Conservation (phyloP, 2,329 filamentous ascomycete species). For the Chaetomium strumarium region DNA sequence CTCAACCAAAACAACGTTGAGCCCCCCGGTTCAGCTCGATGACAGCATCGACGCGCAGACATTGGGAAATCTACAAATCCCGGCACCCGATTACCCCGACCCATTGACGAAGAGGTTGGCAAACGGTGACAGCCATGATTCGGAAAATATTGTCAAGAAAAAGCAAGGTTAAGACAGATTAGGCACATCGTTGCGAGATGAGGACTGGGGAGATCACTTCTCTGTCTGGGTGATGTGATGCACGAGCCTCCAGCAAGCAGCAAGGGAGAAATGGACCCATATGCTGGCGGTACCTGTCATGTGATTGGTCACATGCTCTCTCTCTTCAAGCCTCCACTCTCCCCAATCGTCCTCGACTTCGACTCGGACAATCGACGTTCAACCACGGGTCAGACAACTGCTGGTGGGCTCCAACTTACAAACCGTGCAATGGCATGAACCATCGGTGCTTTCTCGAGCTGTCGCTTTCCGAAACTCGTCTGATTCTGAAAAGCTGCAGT, state of each 20-base stretch:
- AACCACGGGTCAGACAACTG: too few species aligned
- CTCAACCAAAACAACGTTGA: not conserved
- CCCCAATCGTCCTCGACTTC: too few species aligned
- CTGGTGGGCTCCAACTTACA: too few species aligned
- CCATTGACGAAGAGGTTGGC: not conserved
- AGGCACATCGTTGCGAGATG: not conserved
- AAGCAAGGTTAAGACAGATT: conserved; percentile 4
- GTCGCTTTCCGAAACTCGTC: too few species aligned
- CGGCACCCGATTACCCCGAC: not conserved
- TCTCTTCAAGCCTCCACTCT: too few species aligned
- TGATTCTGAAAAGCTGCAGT: too few species aligned
- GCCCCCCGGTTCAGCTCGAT: not conserved
- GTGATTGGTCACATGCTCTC: too few species aligned
- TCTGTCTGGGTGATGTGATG: not conserved
- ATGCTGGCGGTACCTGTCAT: too few species aligned
- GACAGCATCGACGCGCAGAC: not conserved
- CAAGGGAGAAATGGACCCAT: not conserved
- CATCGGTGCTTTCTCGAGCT: too few species aligned
- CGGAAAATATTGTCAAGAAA: not conserved
- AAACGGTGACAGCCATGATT: not conserved
- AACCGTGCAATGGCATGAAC: too few species aligned
- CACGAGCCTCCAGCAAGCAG: not conserved
- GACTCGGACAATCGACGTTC: too few species aligned
- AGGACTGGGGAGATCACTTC: too few species aligned
- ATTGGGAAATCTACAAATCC: not conserved